Conservation (phyloP, 2,329 filamentous ascomycete species). For the Hyphodiscus sp. region DNA sequence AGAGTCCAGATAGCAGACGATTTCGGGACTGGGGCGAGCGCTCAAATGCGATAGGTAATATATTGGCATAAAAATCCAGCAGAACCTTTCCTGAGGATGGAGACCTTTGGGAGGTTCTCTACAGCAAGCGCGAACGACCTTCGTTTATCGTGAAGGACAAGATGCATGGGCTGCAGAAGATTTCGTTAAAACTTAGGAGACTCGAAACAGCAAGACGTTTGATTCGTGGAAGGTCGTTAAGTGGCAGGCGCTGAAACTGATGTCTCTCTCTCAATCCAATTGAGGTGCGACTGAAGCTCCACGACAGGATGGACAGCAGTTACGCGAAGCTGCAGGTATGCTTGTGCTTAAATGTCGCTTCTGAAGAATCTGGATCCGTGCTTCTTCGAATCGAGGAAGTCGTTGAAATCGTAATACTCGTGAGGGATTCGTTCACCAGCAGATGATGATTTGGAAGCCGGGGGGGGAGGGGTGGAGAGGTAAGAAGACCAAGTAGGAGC, state of each 20-base stretch:
- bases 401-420: slow-evolving; percentile 25
- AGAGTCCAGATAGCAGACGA: not conserved
- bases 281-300: slow-evolving; percentile 30
- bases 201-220: slow-evolving; percentile 32
- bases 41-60: not conserved
- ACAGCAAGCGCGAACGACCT: slow-evolving; percentile 19
- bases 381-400: slow-evolving; percentile 26
- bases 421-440: slow-evolving; percentile 13
- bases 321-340: slow-evolving; percentile 32
- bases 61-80: slow-evolving; percentile 1
- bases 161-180: slow-evolving; percentile 25
- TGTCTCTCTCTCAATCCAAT: slow-evolving; percentile 30
- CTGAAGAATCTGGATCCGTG: slow-evolving; percentile 12
- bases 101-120: slow-evolving; percentile 13
- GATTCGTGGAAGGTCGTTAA: slow-evolving; percentile 39
- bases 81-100: not conserved
- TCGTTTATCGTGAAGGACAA: slow-evolving; percentile 24
- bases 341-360: slow-evolving; percentile 30
- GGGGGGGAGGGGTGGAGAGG: slow-evolving; percentile 1
- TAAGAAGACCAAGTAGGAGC: slow-evolving; percentile 6
- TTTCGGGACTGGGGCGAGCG: not conserved
- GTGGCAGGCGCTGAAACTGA: slow-evolving; percentile 20
- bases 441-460: slow-evolving; percentile 1
- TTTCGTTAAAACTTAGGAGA: slow-evolving; percentile 25
- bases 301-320: slow-evolving; percentile 26